Evolutionary conservation across 2,329 filamentous ascomycete species (phyloP).

Genomic region (Calonectria ilicicola): DNA sequence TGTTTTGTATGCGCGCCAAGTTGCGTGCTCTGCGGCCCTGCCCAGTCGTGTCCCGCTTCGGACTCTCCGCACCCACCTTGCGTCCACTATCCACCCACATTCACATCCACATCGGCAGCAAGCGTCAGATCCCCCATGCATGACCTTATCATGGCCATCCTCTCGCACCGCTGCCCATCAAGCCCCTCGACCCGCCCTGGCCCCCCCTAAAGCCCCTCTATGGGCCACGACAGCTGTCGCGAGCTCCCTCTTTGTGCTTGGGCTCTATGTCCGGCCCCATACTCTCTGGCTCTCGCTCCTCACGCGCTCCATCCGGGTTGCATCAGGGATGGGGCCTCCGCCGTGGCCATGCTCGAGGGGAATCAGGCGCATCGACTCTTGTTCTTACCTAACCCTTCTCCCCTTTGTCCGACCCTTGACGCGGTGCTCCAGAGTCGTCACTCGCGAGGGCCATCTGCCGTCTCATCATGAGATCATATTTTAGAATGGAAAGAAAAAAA

Average conservation of each 20-base stretch:
- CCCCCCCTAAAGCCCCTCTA: neutral
- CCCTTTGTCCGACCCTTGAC: neutral
- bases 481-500: neutral
- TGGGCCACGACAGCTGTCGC: constrained; percentile 3
- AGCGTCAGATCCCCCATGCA: constrained; percentile 44
- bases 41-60: constrained; percentile 32
- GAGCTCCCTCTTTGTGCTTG: constrained; percentile 12
- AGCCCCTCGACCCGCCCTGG: constrained; percentile 18
- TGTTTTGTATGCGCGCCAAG: constrained; percentile 4
- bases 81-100: no score
- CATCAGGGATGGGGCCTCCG: neutral
- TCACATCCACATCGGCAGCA: constrained; percentile 26
- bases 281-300: neutral
- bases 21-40: constrained; percentile 3
- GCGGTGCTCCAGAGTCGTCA: constrained; percentile 10
- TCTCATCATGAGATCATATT: constrained; percentile 16
- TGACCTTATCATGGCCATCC: constrained; percentile 41
- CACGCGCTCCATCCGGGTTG: neutral
- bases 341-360: constrained; percentile 13
- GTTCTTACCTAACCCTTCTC: constrained; percentile 25
- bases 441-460: neutral
- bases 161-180: constrained; percentile 26
- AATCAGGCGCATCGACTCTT: neutral
- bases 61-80: constrained; percentile 35
- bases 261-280: neutral